These are phyloP conservation scores for Coemansia sp. DNA, from an alignment of 192 early-diverging fungal species.

Conservation along the genomic window DNA sequence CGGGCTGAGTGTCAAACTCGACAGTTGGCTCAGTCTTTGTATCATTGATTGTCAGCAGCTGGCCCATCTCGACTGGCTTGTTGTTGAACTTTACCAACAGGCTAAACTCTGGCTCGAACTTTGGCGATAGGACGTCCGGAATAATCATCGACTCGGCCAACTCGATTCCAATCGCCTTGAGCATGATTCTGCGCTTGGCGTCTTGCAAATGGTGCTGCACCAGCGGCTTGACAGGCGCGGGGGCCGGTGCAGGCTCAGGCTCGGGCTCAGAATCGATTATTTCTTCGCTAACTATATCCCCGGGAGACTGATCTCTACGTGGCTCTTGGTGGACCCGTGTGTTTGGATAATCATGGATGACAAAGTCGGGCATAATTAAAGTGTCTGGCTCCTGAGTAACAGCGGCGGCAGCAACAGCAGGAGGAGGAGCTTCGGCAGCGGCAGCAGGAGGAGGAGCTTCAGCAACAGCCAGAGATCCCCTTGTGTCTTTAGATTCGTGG, in stretches of 20 bases:
- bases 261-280: neutral
- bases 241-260: neutral
- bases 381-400: neutral
- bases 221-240: neutral
- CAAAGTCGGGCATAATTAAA: neutral
- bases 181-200: slow-evolving; percentile 12
- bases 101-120: slow-evolving; percentile 36
- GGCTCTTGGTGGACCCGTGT: neutral
- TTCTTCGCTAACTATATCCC: neutral
- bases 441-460: neutral
- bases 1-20: slow-evolving; percentile 32
- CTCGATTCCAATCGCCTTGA: slow-evolving; percentile 4
- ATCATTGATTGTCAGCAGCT: slow-evolving; percentile 32
- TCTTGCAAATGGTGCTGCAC: slow-evolving; percentile 2
- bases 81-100: slow-evolving; percentile 21
- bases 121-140: slow-evolving; percentile 20
- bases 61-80: slow-evolving; percentile 24
- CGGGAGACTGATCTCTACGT: neutral
- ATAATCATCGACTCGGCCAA: slow-evolving; percentile 17
- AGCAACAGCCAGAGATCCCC: neutral
- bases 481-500: neutral
- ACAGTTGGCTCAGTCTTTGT: slow-evolving; percentile 25
- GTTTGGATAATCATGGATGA: neutral
- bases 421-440: neutral
- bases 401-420: neutral